Percentiles rank a stretch among this genome's conserved stretches.
These are phyloP conservation scores for Penicillium glabrum DNA, from an alignment of 2,329 filamentous ascomycete species.

Conservation along the genomic window DNA sequence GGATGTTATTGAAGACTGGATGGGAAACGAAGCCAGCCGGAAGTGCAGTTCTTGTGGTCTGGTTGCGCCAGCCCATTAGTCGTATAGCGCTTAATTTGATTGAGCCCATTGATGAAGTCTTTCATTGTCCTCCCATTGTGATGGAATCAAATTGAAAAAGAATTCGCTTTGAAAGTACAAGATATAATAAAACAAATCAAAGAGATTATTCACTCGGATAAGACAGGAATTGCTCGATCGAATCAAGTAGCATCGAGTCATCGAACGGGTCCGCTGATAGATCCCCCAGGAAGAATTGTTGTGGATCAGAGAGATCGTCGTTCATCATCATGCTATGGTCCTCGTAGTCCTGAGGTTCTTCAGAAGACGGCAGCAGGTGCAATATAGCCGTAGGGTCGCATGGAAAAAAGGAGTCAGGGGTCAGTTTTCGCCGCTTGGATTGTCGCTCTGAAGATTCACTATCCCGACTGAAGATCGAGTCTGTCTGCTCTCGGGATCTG, in stretches of 20 bases:
- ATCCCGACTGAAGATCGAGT: neutral
- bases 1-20: slow-evolving; percentile 15
- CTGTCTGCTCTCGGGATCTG: neutral
- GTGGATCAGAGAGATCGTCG: neutral
- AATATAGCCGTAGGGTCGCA: neutral
- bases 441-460: neutral
- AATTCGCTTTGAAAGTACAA: neutral
- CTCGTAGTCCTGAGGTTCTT: neutral
- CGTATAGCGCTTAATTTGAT: neutral
- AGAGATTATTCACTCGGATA: neutral
- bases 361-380: neutral
- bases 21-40: slow-evolving; percentile 10
- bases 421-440: slow-evolving; percentile 2
- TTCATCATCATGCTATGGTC: neutral
- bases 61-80: slow-evolving; percentile 5
- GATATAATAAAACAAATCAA: neutral
- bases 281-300: neutral
- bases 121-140: too few relatives aligned
- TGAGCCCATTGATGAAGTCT: neutral
- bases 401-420: neutral
- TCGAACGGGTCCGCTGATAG: neutral
- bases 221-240: slow-evolving; percentile 4
- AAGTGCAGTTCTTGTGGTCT: slow-evolving; percentile 11
- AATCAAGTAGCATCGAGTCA: slow-evolving; percentile 4
- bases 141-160: too few relatives aligned